phyloP scores from a whole-genome alignment of 2,329 filamentous ascomycete genomes.

The Exophiala bonariae region DNA sequence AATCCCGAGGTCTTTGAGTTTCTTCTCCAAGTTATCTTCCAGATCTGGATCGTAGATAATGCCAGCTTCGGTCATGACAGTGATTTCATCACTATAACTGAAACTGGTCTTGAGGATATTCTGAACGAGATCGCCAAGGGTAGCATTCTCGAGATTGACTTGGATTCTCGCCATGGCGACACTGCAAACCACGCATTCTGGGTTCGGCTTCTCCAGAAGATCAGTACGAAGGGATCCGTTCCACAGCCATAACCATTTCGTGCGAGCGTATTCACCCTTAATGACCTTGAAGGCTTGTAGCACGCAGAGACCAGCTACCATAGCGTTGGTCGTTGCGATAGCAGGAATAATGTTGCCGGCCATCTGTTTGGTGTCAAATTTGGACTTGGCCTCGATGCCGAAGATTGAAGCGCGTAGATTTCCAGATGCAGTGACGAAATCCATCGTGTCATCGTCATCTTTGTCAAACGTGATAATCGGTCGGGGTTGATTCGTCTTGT shows the following conservation, averaged over 20 bases:
- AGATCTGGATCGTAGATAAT: constrained; percentile 89
- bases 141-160: constrained; percentile 70
- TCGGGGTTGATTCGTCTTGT: constrained; percentile 38
- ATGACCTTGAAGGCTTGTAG: constrained; percentile 91
- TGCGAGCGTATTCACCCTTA: constrained; percentile 66
- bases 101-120: constrained; percentile 69
- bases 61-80: constrained; percentile 70
- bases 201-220: constrained; percentile 68
- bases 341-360: constrained; percentile 98
- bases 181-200: constrained; percentile 79
- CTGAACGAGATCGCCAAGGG: constrained; percentile 76
- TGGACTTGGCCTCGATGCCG: constrained; percentile 80
- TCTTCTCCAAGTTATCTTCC: constrained; percentile 80
- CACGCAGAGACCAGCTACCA: constrained; percentile 89
- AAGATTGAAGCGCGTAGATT: constrained; percentile 91
- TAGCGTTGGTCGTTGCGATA: constrained; percentile 96
- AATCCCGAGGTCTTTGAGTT: constrained; percentile 74
- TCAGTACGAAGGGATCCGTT: constrained; percentile 55
- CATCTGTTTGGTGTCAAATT: constrained; percentile 98
- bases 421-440: constrained; percentile 88
- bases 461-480: constrained; percentile 89
- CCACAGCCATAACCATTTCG: constrained; percentile 84
- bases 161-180: constrained; percentile 67
- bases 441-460: constrained; percentile 90
- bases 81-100: constrained; percentile 79